Evolutionary conservation across 75 land plant species (phyloP).

Genomic region (Adiantum capillusveneris): DNA sequence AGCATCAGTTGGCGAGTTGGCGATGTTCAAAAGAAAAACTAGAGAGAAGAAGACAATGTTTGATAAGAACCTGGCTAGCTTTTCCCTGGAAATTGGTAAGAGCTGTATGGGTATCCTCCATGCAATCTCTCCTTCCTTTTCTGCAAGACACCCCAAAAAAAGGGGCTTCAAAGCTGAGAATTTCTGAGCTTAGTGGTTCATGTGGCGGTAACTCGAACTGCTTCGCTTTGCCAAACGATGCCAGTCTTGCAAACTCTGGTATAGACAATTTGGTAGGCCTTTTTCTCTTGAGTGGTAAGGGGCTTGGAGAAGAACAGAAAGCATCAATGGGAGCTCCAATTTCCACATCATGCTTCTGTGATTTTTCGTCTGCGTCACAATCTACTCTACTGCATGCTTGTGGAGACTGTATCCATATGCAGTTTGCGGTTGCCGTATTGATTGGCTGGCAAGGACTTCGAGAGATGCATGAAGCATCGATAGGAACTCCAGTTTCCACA

Average conservation of each 20-base stretch:
- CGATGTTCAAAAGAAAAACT: not conserved
- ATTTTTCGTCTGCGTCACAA: too few species aligned
- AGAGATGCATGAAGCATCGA: too few species aligned
- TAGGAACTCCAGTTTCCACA: too few species aligned
- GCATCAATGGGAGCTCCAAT: not conserved
- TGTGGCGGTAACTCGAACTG: not conserved
- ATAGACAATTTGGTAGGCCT: conserved; percentile 41
- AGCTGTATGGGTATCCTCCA: conserved; percentile 67
- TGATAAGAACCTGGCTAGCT: conserved; percentile 20
- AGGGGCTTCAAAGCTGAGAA: conserved; percentile 26
- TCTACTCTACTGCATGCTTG: too few species aligned
- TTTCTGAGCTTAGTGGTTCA: conserved; percentile 4
- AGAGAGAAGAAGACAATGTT: not conserved
- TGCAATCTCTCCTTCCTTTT: conserved; percentile 49
- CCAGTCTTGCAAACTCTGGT: conserved; percentile 25
- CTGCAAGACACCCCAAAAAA: conserved; percentile 44
- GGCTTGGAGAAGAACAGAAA: not conserved
- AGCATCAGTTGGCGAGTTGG: not conserved
- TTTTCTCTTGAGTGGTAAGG: not conserved
- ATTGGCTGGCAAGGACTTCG: too few species aligned
- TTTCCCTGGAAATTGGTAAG: conserved; percentile 31
- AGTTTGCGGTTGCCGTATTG: too few species aligned
- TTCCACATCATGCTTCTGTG: too few species aligned
- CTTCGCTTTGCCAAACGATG: not conserved
- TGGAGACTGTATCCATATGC: too few species aligned